Evolutionary conservation across 345 rosid genomes (phyloP).

Genomic region (Eucalyptus rudis): DNA sequence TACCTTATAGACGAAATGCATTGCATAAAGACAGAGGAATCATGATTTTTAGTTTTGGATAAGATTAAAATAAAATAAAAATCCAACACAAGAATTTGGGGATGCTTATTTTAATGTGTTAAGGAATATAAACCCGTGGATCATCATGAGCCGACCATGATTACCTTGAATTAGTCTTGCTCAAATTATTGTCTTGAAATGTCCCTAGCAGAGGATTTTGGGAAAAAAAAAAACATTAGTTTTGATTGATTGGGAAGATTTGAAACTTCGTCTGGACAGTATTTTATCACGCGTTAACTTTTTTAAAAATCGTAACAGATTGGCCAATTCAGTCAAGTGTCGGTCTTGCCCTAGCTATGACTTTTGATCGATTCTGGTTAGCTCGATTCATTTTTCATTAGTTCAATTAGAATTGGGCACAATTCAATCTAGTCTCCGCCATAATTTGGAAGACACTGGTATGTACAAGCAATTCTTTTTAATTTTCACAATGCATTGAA

Average conservation of each 20-base stretch:
- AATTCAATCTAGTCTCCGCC: neutral
- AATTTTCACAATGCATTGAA: neutral
- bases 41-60: neutral
- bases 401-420: neutral
- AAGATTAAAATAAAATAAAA: neutral
- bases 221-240: neutral
- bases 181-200: neutral
- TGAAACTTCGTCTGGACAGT: neutral
- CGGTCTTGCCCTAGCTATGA: neutral
- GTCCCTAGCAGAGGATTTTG: neutral
- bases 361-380: neutral
- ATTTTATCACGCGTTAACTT: neutral
- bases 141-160: neutral
- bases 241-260: neutral
- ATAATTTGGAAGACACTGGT: neutral
- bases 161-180: neutral
- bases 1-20: neutral
- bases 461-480: neutral
- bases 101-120: neutral
- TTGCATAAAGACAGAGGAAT: neutral
- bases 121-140: neutral
- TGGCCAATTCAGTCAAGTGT: neutral
- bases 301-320: neutral
- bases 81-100: neutral
- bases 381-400: neutral